Conservation (phyloP, 495 filamentous ascomycete genomes). For the Cairneyella variabilis region DNA sequence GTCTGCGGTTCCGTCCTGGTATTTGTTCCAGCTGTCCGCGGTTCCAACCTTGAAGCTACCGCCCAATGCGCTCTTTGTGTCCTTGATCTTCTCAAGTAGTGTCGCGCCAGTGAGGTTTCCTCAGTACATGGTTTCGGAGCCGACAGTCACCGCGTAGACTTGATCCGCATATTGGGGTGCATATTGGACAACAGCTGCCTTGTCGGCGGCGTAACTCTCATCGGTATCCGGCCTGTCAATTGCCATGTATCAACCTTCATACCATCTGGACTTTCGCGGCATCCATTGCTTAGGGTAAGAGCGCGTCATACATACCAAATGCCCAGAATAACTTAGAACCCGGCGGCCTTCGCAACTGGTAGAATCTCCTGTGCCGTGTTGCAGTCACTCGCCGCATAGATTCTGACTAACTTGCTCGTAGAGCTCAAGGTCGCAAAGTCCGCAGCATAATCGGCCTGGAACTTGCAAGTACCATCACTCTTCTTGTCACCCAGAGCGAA, state of each 20-base stretch:
- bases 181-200: constrained; percentile 50
- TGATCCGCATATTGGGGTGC: constrained; percentile 46
- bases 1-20: constrained; percentile 68
- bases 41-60: constrained; percentile 62
- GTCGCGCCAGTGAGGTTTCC: constrained; percentile 61
- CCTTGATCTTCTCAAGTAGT: constrained; percentile 60
- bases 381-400: constrained; percentile 68
- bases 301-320: constrained; percentile 70
- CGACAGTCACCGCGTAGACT: constrained; percentile 74
- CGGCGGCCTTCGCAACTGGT: constrained; percentile 65
- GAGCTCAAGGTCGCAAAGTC: constrained; percentile 60
- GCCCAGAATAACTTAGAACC: constrained; percentile 72
- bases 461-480: constrained; percentile 61
- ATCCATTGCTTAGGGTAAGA: not conserved
- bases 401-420: constrained; percentile 55
- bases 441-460: constrained; percentile 54
- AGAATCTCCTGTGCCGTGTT: constrained; percentile 62
- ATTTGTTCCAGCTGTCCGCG: constrained; percentile 82
- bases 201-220: constrained; percentile 60
- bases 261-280: not conserved
- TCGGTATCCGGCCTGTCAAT: constrained; percentile 61
- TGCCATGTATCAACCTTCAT: not conserved
- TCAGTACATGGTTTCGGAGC: constrained; percentile 74
- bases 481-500: constrained; percentile 54
- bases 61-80: constrained; percentile 51